phyloP scores from a whole-genome alignment of 495 filamentous ascomycete species.

The Penicillium cinerascens region DNA sequence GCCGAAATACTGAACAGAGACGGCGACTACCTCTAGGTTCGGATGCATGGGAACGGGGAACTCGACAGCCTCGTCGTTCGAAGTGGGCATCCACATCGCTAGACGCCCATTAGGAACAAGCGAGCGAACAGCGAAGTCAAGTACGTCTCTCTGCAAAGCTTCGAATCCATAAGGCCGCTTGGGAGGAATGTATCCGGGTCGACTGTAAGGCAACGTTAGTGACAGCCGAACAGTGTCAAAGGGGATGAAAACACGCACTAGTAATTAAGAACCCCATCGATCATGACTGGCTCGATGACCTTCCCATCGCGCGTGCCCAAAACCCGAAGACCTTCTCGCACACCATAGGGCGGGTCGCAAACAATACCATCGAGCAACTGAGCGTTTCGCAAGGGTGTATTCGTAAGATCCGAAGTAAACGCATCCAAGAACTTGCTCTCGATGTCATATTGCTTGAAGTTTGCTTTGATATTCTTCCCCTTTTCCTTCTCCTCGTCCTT shows the following conservation, averaged over 20 bases:
- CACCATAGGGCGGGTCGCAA: constrained; percentile 98
- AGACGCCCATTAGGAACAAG: constrained; percentile 80
- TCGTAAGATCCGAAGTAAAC: constrained; percentile 85
- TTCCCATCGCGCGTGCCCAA: constrained; percentile 71
- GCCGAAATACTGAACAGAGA: constrained; percentile 82
- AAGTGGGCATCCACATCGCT: constrained; percentile 96
- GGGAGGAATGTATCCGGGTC: constrained; percentile 77
- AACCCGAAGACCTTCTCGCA: constrained; percentile 86
- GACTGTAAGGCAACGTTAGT: constrained; percentile 42
- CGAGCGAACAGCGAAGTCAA: constrained; percentile 72
- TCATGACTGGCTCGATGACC: constrained; percentile 55
- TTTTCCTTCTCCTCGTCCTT: constrained; percentile 47
- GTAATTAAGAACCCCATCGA: constrained; percentile 69
- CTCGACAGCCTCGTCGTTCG: constrained; percentile 71
- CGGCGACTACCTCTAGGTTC: constrained; percentile 67
- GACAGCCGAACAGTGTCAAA: not conserved
- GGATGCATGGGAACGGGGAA: constrained; percentile 75
- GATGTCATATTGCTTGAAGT: constrained; percentile 83
- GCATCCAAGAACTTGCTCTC: constrained; percentile 61
- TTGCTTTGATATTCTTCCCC: constrained; percentile 56
- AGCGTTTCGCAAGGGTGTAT: constrained; percentile 65
- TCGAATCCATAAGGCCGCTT: constrained; percentile 89
- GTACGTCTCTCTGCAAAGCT: constrained; percentile 83
- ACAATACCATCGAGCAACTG: constrained; percentile 80
- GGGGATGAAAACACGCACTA: constrained; percentile 46